Evolutionary conservation across 805 yeast species (phyloP).

Genomic region (Wilhelminamyces savonicus): DNA sequence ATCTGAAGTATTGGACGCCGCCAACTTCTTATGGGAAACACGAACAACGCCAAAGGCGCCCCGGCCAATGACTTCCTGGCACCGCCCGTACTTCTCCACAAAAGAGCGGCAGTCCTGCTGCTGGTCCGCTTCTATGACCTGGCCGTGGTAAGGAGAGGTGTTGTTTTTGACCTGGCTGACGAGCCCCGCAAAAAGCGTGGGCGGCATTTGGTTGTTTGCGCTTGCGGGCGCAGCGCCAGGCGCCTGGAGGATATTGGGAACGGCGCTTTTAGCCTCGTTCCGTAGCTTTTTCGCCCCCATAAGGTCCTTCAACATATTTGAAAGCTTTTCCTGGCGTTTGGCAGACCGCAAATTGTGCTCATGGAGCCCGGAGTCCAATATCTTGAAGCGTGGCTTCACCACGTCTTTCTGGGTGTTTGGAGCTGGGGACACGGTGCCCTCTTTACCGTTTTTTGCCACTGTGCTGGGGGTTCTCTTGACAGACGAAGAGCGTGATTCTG

Average conservation of each 20-base stretch:
- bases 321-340: slow-evolving; percentile 69
- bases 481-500: no score
- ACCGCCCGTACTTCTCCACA: slow-evolving; percentile 85
- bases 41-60: slow-evolving; percentile 95
- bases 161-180: slow-evolving; percentile 49
- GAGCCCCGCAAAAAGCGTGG: slow-evolving; percentile 64
- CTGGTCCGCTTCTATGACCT: slow-evolving; percentile 6
- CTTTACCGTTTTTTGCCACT: no score
- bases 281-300: slow-evolving; percentile 68
- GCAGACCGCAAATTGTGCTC: slow-evolving; percentile 74
- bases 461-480: no score
- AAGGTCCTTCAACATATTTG: slow-evolving; percentile 69
- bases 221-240: slow-evolving; percentile 1
- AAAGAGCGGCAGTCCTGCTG: slow-evolving; percentile 48
- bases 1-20: slow-evolving; percentile 9
- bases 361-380: slow-evolving; percentile 68
- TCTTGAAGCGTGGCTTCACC: slow-evolving; percentile 41
- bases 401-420: no score
- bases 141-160: slow-evolving; percentile 17
- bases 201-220: slow-evolving; percentile 41
- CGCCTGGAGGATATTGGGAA: slow-evolving; percentile 52
- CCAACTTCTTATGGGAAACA: slow-evolving; percentile 65
- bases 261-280: slow-evolving; percentile 67
- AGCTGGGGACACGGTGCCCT: no score
- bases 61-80: slow-evolving; percentile 90